A percentile compares a stretch with the other conserved stretches of the same genome.
Evolutionary conservation across 306 rosid species (phyloP).

Genomic region (Lotus japonicus): DNA sequence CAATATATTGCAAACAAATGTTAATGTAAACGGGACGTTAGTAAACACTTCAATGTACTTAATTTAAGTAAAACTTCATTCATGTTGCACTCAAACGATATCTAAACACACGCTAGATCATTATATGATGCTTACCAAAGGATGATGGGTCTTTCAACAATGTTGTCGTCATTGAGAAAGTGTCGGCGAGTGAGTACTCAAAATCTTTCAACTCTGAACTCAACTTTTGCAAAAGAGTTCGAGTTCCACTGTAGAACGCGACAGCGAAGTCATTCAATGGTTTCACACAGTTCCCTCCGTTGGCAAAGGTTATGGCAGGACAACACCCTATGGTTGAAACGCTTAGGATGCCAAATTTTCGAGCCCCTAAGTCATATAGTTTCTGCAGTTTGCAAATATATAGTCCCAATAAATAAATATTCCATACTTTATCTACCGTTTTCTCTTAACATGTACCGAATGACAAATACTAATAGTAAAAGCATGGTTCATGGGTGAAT

Average conservation of each 20-base stretch:
- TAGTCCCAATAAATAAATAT: background rate
- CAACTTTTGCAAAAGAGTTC: conserved; percentile 11
- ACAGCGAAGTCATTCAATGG: conserved; percentile 30
- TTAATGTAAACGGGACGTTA: too few relatives aligned
- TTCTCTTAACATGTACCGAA: too few relatives aligned
- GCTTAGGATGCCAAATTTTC: conserved; percentile 43
- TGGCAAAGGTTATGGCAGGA: conserved; percentile 16
- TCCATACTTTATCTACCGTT: too few relatives aligned
- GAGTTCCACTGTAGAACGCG: conserved; percentile 7
- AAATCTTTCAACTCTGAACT: conserved; percentile 29
- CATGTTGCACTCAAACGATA: too few relatives aligned
- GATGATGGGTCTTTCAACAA: background rate
- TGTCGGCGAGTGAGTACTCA: conserved; percentile 35
- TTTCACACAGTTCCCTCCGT: conserved; percentile 16
- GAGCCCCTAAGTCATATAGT: conserved; percentile 38
- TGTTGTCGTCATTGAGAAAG: conserved; percentile 20
- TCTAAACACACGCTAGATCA: too few relatives aligned
- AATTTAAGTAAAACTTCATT: too few relatives aligned
- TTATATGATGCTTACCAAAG: conserved; percentile 20
- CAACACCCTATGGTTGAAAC: conserved; percentile 45
- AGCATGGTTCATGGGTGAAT: background rate
- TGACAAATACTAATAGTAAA: too few relatives aligned
- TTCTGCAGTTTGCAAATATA: conserved; percentile 18
- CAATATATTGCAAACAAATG: too few relatives aligned
- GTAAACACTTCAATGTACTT: too few relatives aligned